Evolutionary conservation across 176 grass and related monocot species (phyloP).

Genomic region (Pharus latifolius): DNA sequence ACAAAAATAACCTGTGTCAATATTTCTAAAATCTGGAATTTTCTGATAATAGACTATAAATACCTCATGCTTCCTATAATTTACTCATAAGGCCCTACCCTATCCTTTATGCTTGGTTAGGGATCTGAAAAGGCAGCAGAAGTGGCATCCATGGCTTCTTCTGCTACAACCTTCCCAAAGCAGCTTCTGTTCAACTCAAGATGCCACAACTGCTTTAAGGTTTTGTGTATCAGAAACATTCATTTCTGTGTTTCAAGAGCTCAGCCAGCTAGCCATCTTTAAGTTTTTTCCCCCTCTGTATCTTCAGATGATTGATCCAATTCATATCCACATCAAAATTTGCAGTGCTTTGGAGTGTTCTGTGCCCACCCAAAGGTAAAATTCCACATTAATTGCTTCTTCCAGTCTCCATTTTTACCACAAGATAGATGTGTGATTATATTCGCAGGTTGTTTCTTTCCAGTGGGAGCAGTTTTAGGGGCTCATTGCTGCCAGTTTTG

Average conservation of each 20-base stretch:
- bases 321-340: not conserved
- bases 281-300: not conserved
- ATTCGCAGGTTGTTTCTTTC: conserved; percentile 20
- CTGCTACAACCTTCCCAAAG: conserved; percentile 15
- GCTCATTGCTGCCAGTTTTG: not conserved
- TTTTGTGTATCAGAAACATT: not conserved
- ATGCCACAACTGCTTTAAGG: conserved; percentile 6
- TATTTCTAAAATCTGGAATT: too few species aligned
- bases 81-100: too few species aligned
- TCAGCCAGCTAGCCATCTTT: not conserved
- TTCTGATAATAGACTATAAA: too few species aligned
- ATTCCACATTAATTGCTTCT: not conserved
- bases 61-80: too few species aligned
- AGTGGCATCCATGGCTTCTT: conserved; percentile 33
- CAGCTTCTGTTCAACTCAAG: not conserved
- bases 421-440: not conserved
- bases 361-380: conserved; percentile 2
- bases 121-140: not conserved
- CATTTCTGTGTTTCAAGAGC: too few species aligned
- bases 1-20: too few species aligned
- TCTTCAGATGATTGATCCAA: not conserved
- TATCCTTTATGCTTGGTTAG: too few species aligned
- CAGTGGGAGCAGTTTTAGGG: conserved; percentile 4
- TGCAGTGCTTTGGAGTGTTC: not conserved
- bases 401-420: not conserved